Percentiles rank a stretch among this genome's conserved stretches.
These are phyloP conservation scores for Plasmopara muralis DNA, from an alignment of 352 stramenopile species.

Conservation along the genomic window DNA sequence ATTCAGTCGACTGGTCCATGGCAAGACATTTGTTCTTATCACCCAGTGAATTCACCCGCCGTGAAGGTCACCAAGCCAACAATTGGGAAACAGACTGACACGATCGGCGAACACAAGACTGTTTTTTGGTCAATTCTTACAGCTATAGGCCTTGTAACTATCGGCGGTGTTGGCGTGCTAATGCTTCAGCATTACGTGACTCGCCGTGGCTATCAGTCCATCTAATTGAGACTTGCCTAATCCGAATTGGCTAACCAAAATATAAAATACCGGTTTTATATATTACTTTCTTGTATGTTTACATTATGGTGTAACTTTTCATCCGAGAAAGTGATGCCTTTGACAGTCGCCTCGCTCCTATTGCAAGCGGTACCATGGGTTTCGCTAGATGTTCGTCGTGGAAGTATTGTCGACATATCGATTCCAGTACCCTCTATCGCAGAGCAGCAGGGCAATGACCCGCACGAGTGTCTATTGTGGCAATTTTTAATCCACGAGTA, in stretches of 20 bases:
- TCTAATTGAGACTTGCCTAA: constrained; percentile 19
- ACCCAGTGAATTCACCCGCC: constrained; percentile 36
- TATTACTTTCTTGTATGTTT: too few species aligned
- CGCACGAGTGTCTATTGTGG: constrained; percentile 44
- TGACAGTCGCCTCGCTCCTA: constrained; percentile 37
- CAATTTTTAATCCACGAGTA: constrained; percentile 56
- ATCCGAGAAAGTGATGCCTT: background rate
- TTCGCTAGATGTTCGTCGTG: constrained; percentile 40
- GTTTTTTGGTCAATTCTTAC: constrained; percentile 33
- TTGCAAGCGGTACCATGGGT: constrained; percentile 50
- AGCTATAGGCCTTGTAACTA: constrained; percentile 26
- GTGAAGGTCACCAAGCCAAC: constrained; percentile 22
- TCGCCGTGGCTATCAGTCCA: constrained; percentile 35
- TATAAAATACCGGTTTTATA: too few species aligned
- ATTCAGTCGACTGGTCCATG: constrained; percentile 55
- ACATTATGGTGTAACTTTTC: too few species aligned
- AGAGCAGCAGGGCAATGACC: constrained; percentile 7
- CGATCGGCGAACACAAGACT: constrained; percentile 14
- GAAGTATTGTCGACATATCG: constrained; percentile 40
- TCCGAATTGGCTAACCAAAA: constrained; percentile 7
- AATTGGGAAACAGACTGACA: constrained; percentile 23
- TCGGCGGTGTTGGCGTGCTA: constrained; percentile 40
- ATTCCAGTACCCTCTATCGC: constrained; percentile 22
- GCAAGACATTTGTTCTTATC: constrained; percentile 69
- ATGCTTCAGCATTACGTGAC: constrained; percentile 23